phyloP scores from a whole-genome alignment of 495 filamentous ascomycete genomes.

The Parathielavia appendiculata region DNA sequence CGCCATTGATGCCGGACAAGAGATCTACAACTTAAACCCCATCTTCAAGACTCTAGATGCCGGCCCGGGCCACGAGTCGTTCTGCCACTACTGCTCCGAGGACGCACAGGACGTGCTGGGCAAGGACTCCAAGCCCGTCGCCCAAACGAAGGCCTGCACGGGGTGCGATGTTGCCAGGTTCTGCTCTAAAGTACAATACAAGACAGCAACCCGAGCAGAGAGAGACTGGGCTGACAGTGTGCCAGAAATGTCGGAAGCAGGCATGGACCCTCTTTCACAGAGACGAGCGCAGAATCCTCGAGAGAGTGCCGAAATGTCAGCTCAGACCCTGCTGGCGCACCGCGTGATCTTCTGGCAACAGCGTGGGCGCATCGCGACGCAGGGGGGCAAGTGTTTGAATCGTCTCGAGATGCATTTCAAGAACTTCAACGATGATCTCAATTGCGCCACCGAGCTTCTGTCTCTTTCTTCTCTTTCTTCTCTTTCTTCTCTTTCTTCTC shows the following conservation, averaged over 20 bases:
- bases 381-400: constrained; percentile 11
- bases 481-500: no score
- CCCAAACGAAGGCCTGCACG: constrained; percentile 49
- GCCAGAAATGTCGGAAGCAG: constrained; percentile 23
- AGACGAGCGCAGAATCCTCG: constrained; percentile 25
- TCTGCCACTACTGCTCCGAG: constrained; percentile 24
- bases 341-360: constrained; percentile 18
- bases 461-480: no score
- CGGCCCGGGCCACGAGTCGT: not conserved
- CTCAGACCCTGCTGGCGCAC: constrained; percentile 16
- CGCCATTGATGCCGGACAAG: constrained; percentile 12
- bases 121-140: not conserved
- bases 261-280: constrained; percentile 25
- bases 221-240: not conserved
- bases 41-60: constrained; percentile 12
- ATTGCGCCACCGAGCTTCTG: constrained; percentile 12
- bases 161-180: constrained; percentile 60
- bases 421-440: constrained; percentile 11
- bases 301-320: constrained; percentile 15
- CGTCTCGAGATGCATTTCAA: constrained; percentile 22
- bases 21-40: constrained; percentile 25
- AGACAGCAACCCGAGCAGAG: constrained; percentile 2
- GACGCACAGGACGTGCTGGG: constrained; percentile 3
- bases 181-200: constrained; percentile 53
- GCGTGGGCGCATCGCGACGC: constrained; percentile 10